Evolutionary conservation across 495 filamentous ascomycete species (phyloP), one percentile per base, ranked within the genome.

Genomic region (Hypoxylon intermedium): DNA sequence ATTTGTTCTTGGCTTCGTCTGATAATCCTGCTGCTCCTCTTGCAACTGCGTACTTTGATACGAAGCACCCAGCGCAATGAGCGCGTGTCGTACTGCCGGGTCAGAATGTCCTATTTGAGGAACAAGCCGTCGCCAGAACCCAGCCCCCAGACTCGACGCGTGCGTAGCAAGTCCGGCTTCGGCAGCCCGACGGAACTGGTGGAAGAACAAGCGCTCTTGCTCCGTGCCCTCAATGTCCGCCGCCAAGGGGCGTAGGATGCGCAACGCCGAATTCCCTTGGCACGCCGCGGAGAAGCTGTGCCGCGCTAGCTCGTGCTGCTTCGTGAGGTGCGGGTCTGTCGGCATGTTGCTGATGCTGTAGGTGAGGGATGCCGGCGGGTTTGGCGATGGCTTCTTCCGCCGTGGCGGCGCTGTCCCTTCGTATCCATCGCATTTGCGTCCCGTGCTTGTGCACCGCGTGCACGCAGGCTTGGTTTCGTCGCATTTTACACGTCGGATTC

Each of bases 341-440:
- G 56, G 7, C 6, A 26, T 31, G 31, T 18, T 4, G 43, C 41
- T 18, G 49, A 12, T 19, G 33, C 0, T 19, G 26, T n/a, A 1
- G 23, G 26, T 5, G 21, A 9, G 28, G 1, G 58, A 43, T n/a
- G 23, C 23, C 5, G 55, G 54, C 55, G 19, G 40, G 23, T 36
- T 52, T 23, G 40, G 36, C 21, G 57, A 36, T 1, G 53, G 40
- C 26, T 55, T 58, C 30, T 47, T 53, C 6, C 40, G 38, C 21
- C 68, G 52, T 58, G 74, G 36, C 60, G 73, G 40, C 67, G 72
- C 58, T 50, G 58, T 13, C 42, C 62, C 67, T 53, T 64, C 74
- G 53, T 78, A 78, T n/a, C 75, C 74, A 37, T 78, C 75, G 40
- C 75, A 78, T 24, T 70, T 75, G 6, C 75, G 67, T 5, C 75